Base-by-base conservation (phyloP, 805 yeast species). In the Brettanomyces sp. region DNA sequence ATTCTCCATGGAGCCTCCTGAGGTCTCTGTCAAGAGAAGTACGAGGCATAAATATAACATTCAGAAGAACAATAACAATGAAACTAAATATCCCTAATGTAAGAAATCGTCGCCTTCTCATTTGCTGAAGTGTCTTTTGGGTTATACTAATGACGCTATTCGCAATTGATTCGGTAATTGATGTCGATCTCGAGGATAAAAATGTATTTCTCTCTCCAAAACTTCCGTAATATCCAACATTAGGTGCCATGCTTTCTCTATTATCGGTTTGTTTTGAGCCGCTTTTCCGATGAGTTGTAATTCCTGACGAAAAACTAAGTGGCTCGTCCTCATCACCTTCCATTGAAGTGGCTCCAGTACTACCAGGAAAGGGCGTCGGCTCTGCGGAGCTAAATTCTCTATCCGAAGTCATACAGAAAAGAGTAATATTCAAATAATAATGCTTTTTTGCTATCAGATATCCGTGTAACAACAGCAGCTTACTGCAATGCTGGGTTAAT, bases 21-120 rank as follows among this genome's bases (percentile, higher is more conserved):
- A 85, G 77, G 62, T 90, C 96, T 52, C 95, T 68, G 43, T 84
- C 78, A 18, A 87, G 66, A 2, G 95, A 85, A 1, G 97, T 86
- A 47, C 96, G 64, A 2, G 96, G 96, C 13, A 88, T 68, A 59
- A 89, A 89, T 0, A 82, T 77, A 43, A 86, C 67, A 37, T 85
- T 77, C 57, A 85, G 79, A 2, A 79, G 49, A 1, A 86, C 85
- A 22, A 67, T 57, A 41, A 72, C 64, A 49, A 72, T 69, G 52
- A 72, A 66, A 60, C 73, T 62, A 36, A 53, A 53, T 3, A 53
- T 40, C 6, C 47, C 49, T 21, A 53, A 46, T 12, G 48, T 42
- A 4, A 55, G 39, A 47, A 79, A 71, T 44, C 74, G 51, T 41
- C 61, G 62, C 28, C 60, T 52, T 46, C 59, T 59, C 33, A 62